A percentile compares a stretch with the other conserved stretches of the same genome.
These are phyloP conservation scores for Calonectria pteridis DNA, from an alignment of 2,329 filamentous ascomycete genomes.

Conservation along the genomic window DNA sequence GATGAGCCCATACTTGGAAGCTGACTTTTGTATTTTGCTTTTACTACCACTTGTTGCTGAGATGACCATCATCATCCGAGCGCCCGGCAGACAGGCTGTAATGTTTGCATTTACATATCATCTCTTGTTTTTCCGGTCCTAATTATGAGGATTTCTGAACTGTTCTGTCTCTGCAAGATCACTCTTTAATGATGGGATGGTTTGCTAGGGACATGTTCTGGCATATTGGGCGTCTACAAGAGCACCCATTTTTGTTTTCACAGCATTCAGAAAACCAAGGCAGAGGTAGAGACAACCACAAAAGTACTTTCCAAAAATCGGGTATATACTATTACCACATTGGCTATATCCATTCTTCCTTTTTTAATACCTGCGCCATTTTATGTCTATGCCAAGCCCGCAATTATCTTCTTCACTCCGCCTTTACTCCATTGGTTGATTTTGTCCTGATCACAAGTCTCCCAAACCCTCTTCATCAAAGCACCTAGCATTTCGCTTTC, in stretches of 20 bases:
- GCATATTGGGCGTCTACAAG: neutral
- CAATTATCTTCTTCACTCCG: constrained; percentile 51
- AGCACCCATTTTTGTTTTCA: neutral
- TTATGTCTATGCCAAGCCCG: neutral
- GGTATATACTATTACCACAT: constrained; percentile 37
- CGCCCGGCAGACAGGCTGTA: too few relatives aligned
- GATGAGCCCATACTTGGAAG: neutral
- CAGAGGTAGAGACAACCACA: neutral
- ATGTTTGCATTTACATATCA: too few relatives aligned
- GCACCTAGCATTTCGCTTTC: constrained; percentile 64
- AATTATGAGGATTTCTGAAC: too few relatives aligned
- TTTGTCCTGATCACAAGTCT: constrained; percentile 75
- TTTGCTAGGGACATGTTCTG: neutral
- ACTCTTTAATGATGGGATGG: neutral
- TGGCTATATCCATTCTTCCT: constrained; percentile 18
- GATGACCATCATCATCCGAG: too few relatives aligned
- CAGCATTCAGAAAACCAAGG: neutral
- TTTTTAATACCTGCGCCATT: constrained; percentile 2
- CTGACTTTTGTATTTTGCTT: too few relatives aligned
- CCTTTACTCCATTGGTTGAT: constrained; percentile 75
- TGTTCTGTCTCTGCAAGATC: neutral
- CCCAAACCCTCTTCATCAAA: constrained; percentile 70
- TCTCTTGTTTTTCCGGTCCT: too few relatives aligned
- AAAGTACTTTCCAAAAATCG: constrained; percentile 27
- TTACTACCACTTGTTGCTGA: too few relatives aligned